phyloP scores from a whole-genome alignment of 371 early-diverging fungal genomes.

The Apophysomyces trapeziformis region DNA sequence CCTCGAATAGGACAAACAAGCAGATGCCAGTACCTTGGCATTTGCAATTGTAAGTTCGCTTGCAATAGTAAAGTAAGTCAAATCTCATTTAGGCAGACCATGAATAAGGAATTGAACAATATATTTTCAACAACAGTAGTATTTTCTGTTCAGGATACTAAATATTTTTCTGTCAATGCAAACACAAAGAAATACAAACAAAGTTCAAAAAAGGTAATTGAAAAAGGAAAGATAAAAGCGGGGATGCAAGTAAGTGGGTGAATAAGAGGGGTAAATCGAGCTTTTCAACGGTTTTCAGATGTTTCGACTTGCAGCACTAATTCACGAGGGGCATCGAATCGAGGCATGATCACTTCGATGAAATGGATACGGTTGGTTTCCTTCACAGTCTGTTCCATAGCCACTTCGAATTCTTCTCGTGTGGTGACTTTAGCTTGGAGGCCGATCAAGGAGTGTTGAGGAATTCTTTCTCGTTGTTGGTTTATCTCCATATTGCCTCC shows the following conservation, averaged over 20 bases:
- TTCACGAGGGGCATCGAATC: constrained; percentile 43
- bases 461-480: neutral
- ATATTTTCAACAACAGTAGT: no score
- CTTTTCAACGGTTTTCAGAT: constrained; percentile 22
- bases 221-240: no score
- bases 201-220: no score
- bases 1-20: no score
- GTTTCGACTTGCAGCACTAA: constrained; percentile 29
- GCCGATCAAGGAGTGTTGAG: constrained; percentile 24
- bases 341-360: constrained; percentile 44
- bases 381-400: constrained; percentile 26
- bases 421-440: constrained; percentile 29
- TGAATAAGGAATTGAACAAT: no score
- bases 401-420: constrained; percentile 38
- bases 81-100: no score
- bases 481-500: constrained; percentile 33
- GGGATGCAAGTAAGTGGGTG: neutral
- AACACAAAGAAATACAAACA: no score
- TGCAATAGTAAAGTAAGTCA: no score
- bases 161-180: no score
- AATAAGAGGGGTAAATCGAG: neutral
- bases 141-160: no score
- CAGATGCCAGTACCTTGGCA: no score
- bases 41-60: no score
- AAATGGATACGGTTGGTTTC: constrained; percentile 40